These are phyloP conservation scores for Tolypocladium cylindrosporum DNA, from an alignment of 2,329 filamentous ascomycete species.

Conservation along the genomic window DNA sequence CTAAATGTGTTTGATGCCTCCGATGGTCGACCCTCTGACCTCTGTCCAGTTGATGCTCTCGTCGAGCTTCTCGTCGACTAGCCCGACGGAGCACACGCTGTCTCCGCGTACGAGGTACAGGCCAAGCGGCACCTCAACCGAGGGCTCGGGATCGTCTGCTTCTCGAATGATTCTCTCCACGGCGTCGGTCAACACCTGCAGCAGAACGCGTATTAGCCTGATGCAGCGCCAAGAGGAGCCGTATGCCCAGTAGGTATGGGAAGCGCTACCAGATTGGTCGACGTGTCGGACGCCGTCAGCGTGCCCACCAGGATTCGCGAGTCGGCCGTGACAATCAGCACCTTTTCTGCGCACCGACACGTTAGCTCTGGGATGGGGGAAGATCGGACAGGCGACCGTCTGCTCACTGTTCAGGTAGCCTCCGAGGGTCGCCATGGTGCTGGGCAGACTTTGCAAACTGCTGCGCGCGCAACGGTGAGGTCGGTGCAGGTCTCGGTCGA, in stretches of 20 bases:
- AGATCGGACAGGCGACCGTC: background rate
- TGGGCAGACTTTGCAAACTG: background rate
- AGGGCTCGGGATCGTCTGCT: constrained; percentile 72
- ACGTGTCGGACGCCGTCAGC: constrained; percentile 77
- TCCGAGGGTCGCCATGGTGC: constrained; percentile 32
- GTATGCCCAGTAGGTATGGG: background rate
- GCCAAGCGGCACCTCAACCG: constrained; percentile 71
- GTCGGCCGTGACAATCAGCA: constrained; percentile 85
- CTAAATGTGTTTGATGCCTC: constrained; percentile 68
- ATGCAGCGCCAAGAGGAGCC: background rate
- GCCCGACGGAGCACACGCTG: constrained; percentile 82
- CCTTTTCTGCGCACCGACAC: constrained; percentile 59
- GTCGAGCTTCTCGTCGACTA: constrained; percentile 85
- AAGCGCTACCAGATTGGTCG: constrained; percentile 66
- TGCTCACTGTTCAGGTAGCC: constrained; percentile 33
- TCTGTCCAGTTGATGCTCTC: constrained; percentile 85
- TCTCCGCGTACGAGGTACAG: constrained; percentile 90
- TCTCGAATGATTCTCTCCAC: constrained; percentile 85
- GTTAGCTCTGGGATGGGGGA: background rate
- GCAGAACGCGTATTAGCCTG: background rate
- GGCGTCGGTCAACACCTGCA: constrained; percentile 66
- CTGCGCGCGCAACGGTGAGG: background rate
- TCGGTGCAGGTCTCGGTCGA: background rate
- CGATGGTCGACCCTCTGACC: constrained; percentile 76
- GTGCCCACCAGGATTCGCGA: constrained; percentile 78